Evolutionary conservation across 106 monocot genomes (phyloP).

Genomic region (Platanthera guangdongensis): DNA sequence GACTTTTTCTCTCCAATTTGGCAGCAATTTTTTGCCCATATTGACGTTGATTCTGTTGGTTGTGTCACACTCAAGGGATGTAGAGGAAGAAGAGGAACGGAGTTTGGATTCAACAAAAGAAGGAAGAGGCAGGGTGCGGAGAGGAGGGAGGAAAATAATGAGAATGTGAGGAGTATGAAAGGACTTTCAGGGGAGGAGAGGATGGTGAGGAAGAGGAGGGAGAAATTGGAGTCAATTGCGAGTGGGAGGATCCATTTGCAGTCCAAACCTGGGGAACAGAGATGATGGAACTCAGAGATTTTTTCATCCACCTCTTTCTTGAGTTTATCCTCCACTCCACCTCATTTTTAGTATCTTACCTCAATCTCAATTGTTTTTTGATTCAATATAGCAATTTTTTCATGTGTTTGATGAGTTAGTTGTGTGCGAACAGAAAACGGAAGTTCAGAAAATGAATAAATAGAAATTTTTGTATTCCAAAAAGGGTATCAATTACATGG

Average conservation of each 20-base stretch:
- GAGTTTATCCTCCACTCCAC: too few species aligned
- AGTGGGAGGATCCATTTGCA: constrained; percentile 34
- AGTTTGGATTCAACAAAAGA: constrained; percentile 56
- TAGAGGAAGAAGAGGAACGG: not conserved
- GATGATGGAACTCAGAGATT: not conserved
- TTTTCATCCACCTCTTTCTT: not conserved
- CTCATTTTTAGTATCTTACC: too few species aligned
- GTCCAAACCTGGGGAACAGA: constrained; percentile 12
- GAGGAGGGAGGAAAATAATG: constrained; percentile 12
- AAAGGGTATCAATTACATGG: too few species aligned
- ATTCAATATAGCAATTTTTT: too few species aligned
- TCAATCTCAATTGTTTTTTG: not conserved
- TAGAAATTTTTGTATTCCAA: too few species aligned
- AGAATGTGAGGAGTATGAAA: constrained; percentile 8
- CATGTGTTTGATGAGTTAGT: too few species aligned
- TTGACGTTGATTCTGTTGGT: too few species aligned
- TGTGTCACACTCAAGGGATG: not conserved
- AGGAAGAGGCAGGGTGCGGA: constrained; percentile 10
- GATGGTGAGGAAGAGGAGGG: constrained; percentile 30
- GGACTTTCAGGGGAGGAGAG: constrained; percentile 13
- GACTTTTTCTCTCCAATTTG: too few species aligned
- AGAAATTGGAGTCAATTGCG: constrained; percentile 19
- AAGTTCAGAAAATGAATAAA: too few species aligned
- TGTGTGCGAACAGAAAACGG: too few species aligned
- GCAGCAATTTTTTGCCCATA: too few species aligned